Percentiles rank a stretch among this genome's conserved stretches.
Conservation (phyloP, 2,329 filamentous ascomycete species). For the Tetracladium maxilliforme region DNA sequence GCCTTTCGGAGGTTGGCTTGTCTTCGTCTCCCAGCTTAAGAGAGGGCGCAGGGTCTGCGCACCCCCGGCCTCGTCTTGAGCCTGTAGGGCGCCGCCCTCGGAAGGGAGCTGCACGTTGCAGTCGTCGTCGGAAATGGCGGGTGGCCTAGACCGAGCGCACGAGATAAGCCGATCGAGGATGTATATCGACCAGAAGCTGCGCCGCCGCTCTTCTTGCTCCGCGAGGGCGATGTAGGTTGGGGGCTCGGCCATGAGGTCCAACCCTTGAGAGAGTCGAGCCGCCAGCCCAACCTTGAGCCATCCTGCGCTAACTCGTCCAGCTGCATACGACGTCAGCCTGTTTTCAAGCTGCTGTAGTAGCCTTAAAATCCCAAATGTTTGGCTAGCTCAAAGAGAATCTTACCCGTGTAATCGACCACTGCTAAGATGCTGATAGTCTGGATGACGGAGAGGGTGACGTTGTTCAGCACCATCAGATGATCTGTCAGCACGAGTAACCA, state of each 20-base stretch:
- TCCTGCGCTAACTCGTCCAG: constrained; percentile 13
- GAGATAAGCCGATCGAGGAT: constrained; percentile 19
- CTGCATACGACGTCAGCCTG: too few relatives aligned
- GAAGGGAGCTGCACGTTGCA: constrained; percentile 16
- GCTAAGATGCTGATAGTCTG: too few relatives aligned
- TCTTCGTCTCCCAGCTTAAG: constrained; percentile 2
- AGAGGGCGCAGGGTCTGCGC: constrained; percentile 5
- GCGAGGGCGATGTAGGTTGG: constrained; percentile 5
- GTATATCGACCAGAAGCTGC: constrained; percentile 22
- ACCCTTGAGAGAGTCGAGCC: constrained; percentile 17
- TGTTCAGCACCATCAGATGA: too few relatives aligned
- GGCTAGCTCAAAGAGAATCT: too few relatives aligned
- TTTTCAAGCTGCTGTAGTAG: too few relatives aligned
- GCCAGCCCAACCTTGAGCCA: constrained; percentile 21
- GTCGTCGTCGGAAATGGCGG: constrained; percentile 16
- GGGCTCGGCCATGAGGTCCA: constrained; percentile 17
- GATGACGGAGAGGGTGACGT: too few relatives aligned
- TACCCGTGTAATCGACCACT: too few relatives aligned
- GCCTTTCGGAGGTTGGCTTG: constrained; percentile 8
- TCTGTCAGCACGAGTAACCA: constrained; percentile 18
- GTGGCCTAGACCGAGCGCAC: constrained; percentile 17
- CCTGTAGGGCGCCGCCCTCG: constrained; percentile 8
- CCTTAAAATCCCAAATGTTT: too few relatives aligned
- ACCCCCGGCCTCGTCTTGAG: constrained; percentile 8
- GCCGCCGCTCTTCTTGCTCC: constrained; percentile 17